These are phyloP conservation scores for Sordariomycetes sp. DNA, from an alignment of 2,329 filamentous ascomycete genomes.

Conservation along the genomic window DNA sequence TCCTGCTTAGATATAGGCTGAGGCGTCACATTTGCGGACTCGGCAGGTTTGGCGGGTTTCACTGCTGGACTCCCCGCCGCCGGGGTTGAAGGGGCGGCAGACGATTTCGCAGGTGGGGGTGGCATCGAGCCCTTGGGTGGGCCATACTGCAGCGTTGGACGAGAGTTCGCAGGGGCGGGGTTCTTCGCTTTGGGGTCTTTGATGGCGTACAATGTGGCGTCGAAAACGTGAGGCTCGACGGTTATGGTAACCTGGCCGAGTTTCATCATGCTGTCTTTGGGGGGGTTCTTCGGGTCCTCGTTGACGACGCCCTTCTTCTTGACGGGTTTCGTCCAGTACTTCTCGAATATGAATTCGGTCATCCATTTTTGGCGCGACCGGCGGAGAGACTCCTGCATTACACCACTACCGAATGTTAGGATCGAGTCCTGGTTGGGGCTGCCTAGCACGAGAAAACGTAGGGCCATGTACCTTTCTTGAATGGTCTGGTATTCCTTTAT, in stretches of 20 bases:
- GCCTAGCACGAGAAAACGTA: neutral
- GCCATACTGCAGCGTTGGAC: constrained; percentile 55
- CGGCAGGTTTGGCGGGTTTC: constrained; percentile 5
- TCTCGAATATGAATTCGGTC: constrained; percentile 61
- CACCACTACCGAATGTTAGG: constrained; percentile 43
- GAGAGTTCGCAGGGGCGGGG: constrained; percentile 14
- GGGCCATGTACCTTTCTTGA: constrained; percentile 52
- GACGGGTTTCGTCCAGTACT: constrained; percentile 64
- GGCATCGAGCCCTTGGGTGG: constrained; percentile 40
- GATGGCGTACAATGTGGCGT: constrained; percentile 63
- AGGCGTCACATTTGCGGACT: constrained; percentile 7
- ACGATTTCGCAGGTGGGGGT: constrained; percentile 10
- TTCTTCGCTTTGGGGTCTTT: constrained; percentile 37
- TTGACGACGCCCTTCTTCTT: constrained; percentile 56
- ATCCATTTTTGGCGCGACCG: constrained; percentile 68
- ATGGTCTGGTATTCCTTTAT: constrained; percentile 61
- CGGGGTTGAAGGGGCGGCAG: constrained; percentile 10
- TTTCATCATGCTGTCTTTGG: constrained; percentile 62
- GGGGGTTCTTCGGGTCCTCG: constrained; percentile 55
- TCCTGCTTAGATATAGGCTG: constrained; percentile 9
- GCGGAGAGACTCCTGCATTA: constrained; percentile 61
- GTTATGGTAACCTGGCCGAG: constrained; percentile 64
- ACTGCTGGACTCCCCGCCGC: constrained; percentile 7
- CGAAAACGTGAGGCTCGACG: constrained; percentile 71
- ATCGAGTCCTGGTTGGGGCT: neutral